Conservation (phyloP, 2,329 filamentous ascomycete genomes). For the Diaporthe capsici region DNA sequence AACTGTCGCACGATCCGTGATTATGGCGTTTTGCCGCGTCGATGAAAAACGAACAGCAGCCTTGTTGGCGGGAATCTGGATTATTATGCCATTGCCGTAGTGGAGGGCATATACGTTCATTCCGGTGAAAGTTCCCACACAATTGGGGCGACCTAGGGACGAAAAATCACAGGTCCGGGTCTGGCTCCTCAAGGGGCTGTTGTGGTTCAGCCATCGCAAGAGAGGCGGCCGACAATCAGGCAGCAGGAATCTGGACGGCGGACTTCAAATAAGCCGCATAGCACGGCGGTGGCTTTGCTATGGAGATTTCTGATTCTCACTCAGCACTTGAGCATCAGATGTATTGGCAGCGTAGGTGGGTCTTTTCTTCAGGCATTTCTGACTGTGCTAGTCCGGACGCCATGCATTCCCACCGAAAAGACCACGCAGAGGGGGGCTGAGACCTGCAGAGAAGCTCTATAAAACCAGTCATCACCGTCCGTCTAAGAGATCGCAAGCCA, state of each 20-base stretch:
- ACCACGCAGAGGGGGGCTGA: not conserved
- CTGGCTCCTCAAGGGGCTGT: not conserved
- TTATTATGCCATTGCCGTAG: not conserved
- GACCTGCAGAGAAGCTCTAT: too few relatives aligned
- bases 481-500: not conserved
- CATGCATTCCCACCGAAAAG: not conserved
- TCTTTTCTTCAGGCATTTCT: not conserved
- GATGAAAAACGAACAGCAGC: too few relatives aligned
- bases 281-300: not conserved
- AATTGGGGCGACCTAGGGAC: too few relatives aligned
- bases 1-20: too few relatives aligned
- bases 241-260: not conserved
- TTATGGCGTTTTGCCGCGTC: too few relatives aligned
- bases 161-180: not conserved
- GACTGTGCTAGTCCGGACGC: not conserved
- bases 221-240: not conserved
- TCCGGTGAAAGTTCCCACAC: too few relatives aligned
- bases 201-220: too few relatives aligned
- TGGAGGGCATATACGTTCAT: not conserved
- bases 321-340: not conserved
- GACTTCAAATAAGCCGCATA: not conserved
- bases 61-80: not conserved
- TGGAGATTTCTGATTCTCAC: not conserved
- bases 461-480: not conserved
- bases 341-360: not conserved